Base-by-base conservation (phyloP, 1,284 basidiomycete species). In the Moesziomyces aphidis region DNA sequence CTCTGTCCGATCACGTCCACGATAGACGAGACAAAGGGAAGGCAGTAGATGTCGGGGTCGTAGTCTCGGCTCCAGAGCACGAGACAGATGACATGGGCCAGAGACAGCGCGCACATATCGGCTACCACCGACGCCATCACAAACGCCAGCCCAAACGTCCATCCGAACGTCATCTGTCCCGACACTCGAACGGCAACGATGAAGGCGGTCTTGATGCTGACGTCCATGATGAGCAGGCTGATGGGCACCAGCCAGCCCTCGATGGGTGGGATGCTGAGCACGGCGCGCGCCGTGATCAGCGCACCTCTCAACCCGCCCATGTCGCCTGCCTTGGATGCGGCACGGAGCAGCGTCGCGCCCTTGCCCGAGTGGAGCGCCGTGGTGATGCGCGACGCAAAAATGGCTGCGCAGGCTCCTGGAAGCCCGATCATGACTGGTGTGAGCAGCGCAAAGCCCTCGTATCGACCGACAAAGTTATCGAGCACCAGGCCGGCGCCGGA, bases 1-100 rank as follows among this genome's bases (percentile, higher is more conserved):
- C 92, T 85, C 85, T 97, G 95, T 9, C 94, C 94, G n/a, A 93
- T 85, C 50, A 97, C 90, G 84, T 99, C 96, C 86, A 97, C 91
- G 42, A 94, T 84, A 0, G 94, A 92, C 1, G 93, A 94, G 73
- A 97, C 93, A 43, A 96, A 90, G 3, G 96, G 96, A 21, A 98
- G 87, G 2, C 94, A 94, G 85, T 97, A 97, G 85, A 92, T 92
- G 50, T 85, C 83, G 13, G 96, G 96, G 84, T 98, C 96, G 50
- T 91, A 88, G 43, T 90, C 88, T 62, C 88, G 89, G 23, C 89
- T 89, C 95, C 95, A 97, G 44, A 97, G 88, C 81, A 90, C 89
- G 48, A 90, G 86, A 0, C 94, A 95, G 36, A 96, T 87, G 11
- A 85, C 79, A 55, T 89, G 90, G 0, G 92, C 92, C 24, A 92